Conservation (phyloP, 2,329 filamentous ascomycete species). For the Cladosporium sp. region DNA sequence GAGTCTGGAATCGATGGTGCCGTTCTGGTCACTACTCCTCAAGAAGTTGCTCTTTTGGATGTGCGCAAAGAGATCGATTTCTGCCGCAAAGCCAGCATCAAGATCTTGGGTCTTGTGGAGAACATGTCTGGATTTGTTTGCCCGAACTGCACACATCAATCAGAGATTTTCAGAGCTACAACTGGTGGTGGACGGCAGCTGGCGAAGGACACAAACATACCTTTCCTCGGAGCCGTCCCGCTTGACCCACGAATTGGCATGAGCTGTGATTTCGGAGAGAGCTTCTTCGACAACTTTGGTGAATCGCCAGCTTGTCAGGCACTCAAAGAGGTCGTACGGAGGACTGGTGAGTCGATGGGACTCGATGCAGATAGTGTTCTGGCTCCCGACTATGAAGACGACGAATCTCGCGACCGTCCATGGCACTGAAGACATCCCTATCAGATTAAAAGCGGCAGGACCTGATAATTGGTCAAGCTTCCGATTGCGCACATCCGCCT, state of each 20-base stretch:
- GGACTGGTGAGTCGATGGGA: constrained; percentile 46
- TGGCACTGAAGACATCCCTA: constrained; percentile 1
- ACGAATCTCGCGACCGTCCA: constrained; percentile 4
- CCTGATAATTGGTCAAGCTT: too few relatives aligned
- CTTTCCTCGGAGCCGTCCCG: constrained; percentile 84
- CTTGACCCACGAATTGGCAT: constrained; percentile 91
- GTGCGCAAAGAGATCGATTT: constrained; percentile 98
- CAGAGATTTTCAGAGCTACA: constrained; percentile 83
- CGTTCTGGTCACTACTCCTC: constrained; percentile 87
- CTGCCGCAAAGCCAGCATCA: constrained; percentile 88
- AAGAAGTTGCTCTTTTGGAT: constrained; percentile 87
- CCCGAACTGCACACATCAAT: constrained; percentile 76
- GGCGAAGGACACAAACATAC: constrained; percentile 80
- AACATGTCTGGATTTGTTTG: constrained; percentile 99
- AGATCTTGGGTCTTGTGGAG: constrained; percentile 83
- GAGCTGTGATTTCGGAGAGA: constrained; percentile 96
- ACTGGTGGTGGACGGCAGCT: constrained; percentile 80
- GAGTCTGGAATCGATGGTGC: constrained; percentile 91
- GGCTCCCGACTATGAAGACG: constrained; percentile 11
- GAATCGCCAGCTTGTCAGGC: constrained; percentile 87
- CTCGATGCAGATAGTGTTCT: constrained; percentile 28
- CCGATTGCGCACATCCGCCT: too few relatives aligned
- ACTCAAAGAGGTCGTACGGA: constrained; percentile 73
- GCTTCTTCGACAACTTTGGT: constrained; percentile 89
- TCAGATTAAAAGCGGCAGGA: too few relatives aligned